These are phyloP conservation scores for Bryoglossum gracile DNA, from an alignment of 495 filamentous ascomycete genomes.

Conservation along the genomic window DNA sequence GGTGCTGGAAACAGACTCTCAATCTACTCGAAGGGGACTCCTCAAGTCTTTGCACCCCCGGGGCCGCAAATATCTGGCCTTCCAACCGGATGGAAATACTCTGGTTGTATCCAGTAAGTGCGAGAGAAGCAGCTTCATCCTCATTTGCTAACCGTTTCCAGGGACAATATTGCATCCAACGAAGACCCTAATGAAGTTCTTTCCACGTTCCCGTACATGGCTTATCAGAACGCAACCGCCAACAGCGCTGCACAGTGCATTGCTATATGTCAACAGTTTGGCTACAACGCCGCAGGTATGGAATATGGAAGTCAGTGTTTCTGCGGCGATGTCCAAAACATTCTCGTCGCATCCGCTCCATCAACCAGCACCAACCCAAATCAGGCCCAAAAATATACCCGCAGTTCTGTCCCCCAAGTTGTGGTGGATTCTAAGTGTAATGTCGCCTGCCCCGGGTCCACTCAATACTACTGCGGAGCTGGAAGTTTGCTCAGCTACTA, in stretches of 20 bases:
- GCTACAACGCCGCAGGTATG: conserved; percentile 35
- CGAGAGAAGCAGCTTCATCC: no score
- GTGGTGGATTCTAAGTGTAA: conserved; percentile 47
- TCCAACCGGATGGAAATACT: conserved; percentile 16
- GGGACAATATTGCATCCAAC: conserved; percentile 7
- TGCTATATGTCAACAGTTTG: conserved; percentile 28
- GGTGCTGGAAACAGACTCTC: conserved; percentile 44
- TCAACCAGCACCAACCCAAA: background rate
- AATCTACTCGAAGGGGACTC: conserved; percentile 35
- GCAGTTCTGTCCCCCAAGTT: background rate
- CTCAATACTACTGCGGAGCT: conserved; percentile 47
- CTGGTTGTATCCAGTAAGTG: conserved; percentile 12
- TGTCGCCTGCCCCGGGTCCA: conserved; percentile 47
- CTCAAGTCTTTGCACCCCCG: conserved; percentile 19
- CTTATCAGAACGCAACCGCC: conserved; percentile 23
- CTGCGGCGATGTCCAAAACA: conserved; percentile 10
- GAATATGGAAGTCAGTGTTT: conserved; percentile 38
- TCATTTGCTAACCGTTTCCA: background rate
- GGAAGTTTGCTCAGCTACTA: conserved; percentile 47
- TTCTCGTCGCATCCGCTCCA: conserved; percentile 4
- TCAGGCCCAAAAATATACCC: background rate
- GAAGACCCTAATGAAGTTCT: conserved; percentile 1
- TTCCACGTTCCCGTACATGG: conserved; percentile 7
- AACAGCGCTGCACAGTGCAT: conserved; percentile 26
- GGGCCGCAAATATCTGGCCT: conserved; percentile 12